A percentile compares a stretch with the other conserved stretches of the same genome.
These are phyloP conservation scores for Closterium sp. DNA, from an alignment of 139 green algal species.

Conservation along the genomic window DNA sequence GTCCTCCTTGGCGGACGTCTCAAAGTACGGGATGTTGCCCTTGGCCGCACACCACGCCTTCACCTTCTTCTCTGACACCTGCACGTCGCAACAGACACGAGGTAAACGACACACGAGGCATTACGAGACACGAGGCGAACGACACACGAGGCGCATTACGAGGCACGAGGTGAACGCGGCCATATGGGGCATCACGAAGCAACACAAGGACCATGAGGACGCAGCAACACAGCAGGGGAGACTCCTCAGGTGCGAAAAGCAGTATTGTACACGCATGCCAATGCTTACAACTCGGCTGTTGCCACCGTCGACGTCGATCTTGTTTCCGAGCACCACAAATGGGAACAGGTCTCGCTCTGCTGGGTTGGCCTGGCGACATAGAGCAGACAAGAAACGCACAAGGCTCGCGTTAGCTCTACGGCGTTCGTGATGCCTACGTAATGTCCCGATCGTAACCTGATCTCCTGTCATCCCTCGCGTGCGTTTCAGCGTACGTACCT, in stretches of 20 bases:
- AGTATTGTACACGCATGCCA: too few relatives aligned
- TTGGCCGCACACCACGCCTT: conserved; percentile 88
- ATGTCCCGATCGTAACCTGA: background rate
- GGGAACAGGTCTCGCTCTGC: conserved; percentile 91
- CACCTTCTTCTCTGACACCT: conserved; percentile 85
- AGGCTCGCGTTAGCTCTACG: background rate
- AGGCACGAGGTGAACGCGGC: too few relatives aligned
- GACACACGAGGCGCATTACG: background rate
- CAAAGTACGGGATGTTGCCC: conserved; percentile 92
- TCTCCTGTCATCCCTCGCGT: too few relatives aligned
- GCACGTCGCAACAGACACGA: background rate
- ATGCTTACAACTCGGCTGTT: conserved; percentile 67
- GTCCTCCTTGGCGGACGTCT: conserved; percentile 91
- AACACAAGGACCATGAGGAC: background rate
- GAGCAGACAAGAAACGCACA: background rate
- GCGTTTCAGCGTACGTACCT: too few relatives aligned
- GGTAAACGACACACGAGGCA: background rate
- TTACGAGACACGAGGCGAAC: background rate
- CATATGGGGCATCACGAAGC: too few relatives aligned
- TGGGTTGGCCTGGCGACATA: conserved; percentile 68
- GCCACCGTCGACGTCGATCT: conserved; percentile 90
- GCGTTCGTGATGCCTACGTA: background rate
- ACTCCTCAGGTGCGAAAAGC: too few relatives aligned
- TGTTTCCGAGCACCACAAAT: conserved; percentile 99
- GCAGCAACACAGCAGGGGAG: background rate